Evolutionary conservation across 306 rosid genomes (phyloP).

Genomic region (Inga laurina): DNA sequence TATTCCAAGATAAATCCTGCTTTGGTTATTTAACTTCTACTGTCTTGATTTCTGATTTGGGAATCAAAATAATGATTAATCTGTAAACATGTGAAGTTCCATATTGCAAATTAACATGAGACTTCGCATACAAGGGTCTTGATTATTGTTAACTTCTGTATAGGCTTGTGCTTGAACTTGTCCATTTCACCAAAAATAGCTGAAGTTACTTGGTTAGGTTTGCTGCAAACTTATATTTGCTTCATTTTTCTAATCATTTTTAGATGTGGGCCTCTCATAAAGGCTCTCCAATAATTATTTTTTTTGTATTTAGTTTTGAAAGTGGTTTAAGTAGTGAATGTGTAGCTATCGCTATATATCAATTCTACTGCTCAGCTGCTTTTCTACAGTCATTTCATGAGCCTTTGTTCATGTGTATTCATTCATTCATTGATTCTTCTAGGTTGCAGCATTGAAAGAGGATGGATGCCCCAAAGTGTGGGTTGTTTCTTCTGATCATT

Average conservation of each 20-base stretch:
- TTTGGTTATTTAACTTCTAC: conserved; percentile 8
- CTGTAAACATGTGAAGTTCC: background rate
- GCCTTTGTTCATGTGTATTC: conserved; percentile 7
- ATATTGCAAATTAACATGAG: background rate
- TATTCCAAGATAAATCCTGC: conserved; percentile 6
- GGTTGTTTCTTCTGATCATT: conserved; percentile 89
- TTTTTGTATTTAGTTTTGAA: background rate
- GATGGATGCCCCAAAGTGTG: conserved; percentile 97
- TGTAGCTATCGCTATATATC: conserved; percentile 3
- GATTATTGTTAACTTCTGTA: background rate
- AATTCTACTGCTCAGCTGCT: conserved; percentile 5
- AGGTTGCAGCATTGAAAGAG: conserved; percentile 87
- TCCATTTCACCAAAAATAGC: background rate
- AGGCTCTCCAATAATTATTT: background rate
- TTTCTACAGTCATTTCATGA: conserved; percentile 4
- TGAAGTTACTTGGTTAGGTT: background rate
- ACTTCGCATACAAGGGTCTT: conserved; percentile 1
- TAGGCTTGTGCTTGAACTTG: background rate
- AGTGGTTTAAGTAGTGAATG: background rate
- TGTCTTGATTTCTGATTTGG: conserved; percentile 4
- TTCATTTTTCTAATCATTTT: background rate
- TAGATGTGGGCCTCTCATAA: background rate
- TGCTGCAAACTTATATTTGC: background rate
- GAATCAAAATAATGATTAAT: conserved; percentile 21
- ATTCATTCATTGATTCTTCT: conserved; percentile 20